phyloP scores from a whole-genome alignment of 2,329 filamentous ascomycete species.

The Claviceps sp. region DNA sequence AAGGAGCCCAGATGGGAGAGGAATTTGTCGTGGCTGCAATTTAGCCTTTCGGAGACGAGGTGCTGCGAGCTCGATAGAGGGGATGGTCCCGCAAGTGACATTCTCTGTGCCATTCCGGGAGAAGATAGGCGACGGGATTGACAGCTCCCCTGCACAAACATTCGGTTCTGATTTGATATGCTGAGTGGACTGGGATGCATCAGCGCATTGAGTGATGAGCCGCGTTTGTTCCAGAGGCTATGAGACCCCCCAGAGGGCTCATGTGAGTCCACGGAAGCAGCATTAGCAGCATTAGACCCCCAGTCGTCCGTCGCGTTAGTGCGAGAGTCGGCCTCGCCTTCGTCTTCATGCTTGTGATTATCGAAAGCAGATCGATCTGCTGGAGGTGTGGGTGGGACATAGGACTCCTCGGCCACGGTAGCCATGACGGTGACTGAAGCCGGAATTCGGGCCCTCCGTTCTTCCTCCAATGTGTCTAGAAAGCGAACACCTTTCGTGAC shows the following conservation, averaged over 20 bases:
- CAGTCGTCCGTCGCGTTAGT: conserved; percentile 17
- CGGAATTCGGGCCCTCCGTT: conserved; percentile 34
- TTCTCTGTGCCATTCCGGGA: conserved; percentile 52
- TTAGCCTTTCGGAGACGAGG: conserved; percentile 72
- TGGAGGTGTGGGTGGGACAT: conserved; percentile 49
- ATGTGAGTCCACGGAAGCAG: conserved; percentile 21
- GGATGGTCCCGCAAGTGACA: conserved; percentile 61
- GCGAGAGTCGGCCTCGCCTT: conserved; percentile 28
- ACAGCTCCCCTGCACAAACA: conserved; percentile 22
- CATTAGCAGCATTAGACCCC: conserved; percentile 13
- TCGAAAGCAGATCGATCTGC: conserved; percentile 41
- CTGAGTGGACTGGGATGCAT: conserved; percentile 14
- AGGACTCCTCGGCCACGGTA: conserved; percentile 43
- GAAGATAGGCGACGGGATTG: conserved; percentile 36
- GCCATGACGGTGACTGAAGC: conserved; percentile 46
- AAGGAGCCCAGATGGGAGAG: conserved; percentile 85
- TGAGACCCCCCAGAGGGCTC: conserved; percentile 23
- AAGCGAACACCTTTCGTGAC: conserved; percentile 86
- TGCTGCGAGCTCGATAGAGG: conserved; percentile 50
- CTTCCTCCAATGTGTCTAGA: conserved; percentile 68
- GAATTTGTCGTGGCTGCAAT: conserved; percentile 71
- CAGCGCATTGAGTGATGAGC: conserved; percentile 31
- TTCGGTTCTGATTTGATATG: conserved; percentile 17
- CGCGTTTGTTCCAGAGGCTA: conserved; percentile 28
- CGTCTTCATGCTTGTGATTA: conserved; percentile 18